Percentiles rank a stretch among this genome's conserved stretches.
Evolutionary conservation across 768 basidiomycete species (phyloP).

Genomic region (Lentinula detonsa): DNA sequence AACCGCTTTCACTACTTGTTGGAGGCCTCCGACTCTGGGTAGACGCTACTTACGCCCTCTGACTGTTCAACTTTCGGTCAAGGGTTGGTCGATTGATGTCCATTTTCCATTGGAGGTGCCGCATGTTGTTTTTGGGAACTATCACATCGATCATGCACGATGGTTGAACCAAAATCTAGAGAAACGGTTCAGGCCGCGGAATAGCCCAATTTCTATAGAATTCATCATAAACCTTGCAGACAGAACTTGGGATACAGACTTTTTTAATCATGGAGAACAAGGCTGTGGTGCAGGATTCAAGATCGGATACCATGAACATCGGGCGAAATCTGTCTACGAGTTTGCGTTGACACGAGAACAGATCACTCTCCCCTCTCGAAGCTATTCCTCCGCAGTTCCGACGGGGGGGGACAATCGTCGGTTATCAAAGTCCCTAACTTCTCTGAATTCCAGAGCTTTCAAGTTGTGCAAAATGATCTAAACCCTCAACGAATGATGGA

Average conservation of each 20-base stretch:
- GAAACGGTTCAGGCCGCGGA: background rate
- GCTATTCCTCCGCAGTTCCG: background rate
- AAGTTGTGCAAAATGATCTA: too few relatives aligned
- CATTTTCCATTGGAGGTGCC: background rate
- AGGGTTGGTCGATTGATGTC: background rate
- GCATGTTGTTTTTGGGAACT: background rate
- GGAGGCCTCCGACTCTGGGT: too few relatives aligned
- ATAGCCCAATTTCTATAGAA: background rate
- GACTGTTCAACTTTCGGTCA: background rate
- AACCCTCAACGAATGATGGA: too few relatives aligned
- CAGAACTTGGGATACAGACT: background rate
- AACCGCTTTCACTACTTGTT: too few relatives aligned
- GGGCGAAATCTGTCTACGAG: background rate
- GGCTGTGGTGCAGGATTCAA: background rate
- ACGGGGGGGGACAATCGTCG: too few relatives aligned
- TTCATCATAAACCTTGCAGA: background rate
- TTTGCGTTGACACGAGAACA: background rate
- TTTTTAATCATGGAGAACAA: background rate
- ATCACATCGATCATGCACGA: background rate
- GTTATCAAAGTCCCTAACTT: background rate
- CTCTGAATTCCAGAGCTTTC: background rate
- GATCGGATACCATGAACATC: background rate
- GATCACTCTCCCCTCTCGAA: background rate
- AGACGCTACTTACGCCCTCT: too few relatives aligned
- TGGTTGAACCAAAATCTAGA: background rate